Conservation (phyloP, 176 grass and related monocot species). For the Lolium multiflorum region DNA sequence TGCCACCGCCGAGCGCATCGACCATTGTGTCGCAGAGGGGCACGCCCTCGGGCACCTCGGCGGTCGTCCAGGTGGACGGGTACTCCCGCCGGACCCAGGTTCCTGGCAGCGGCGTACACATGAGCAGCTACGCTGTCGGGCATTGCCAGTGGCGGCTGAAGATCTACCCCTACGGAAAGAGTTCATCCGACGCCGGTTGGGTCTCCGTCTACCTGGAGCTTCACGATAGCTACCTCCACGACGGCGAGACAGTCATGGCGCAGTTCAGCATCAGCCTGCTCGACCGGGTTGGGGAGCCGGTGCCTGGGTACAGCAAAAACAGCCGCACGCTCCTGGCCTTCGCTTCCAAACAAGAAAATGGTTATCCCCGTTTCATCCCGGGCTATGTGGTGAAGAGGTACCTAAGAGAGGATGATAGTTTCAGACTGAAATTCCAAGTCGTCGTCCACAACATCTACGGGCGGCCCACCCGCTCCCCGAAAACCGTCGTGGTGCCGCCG, state of each 20-base stretch:
- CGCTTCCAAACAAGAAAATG: background rate
- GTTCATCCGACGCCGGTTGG: background rate
- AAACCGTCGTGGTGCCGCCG: background rate
- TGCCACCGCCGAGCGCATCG: background rate
- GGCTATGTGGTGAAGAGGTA: background rate
- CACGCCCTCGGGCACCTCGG: background rate
- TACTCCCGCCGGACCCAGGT: background rate
- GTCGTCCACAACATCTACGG: background rate
- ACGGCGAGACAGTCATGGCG: background rate
- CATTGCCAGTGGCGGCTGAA: background rate
- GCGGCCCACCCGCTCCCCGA: background rate
- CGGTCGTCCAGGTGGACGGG: background rate
- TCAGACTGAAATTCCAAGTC: background rate
- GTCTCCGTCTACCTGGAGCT: background rate
- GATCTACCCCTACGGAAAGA: background rate
- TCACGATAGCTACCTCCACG: background rate
- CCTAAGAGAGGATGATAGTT: background rate
- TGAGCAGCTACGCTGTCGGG: background rate
- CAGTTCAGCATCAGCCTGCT: background rate
- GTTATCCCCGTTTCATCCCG: background rate
- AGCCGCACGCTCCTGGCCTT: background rate
- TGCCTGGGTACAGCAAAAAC: background rate
- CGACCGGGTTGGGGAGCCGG: background rate
- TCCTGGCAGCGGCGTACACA: background rate
- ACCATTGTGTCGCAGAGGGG: background rate